Conservation (phyloP, 768 basidiomycete species). For the Termitomyces sp. region DNA sequence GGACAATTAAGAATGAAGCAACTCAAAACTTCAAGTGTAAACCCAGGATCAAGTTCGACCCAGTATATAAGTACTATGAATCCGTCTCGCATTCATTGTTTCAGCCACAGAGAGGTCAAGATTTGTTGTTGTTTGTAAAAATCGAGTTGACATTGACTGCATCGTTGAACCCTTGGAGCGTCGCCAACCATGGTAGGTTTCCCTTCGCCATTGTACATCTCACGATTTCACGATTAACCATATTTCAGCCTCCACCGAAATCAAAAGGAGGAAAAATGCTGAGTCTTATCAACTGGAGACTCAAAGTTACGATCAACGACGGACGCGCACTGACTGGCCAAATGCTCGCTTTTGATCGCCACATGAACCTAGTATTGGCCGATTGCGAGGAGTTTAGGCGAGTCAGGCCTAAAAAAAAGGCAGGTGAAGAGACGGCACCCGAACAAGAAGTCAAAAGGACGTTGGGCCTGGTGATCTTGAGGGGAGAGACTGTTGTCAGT, state of each 20-base stretch:
- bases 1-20: neutral
- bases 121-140: slow-evolving; percentile 24
- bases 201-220: neutral
- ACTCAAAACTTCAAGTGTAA: neutral
- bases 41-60: neutral
- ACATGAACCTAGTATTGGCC: slow-evolving; percentile 98
- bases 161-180: slow-evolving; percentile 13
- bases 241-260: slow-evolving; percentile 83
- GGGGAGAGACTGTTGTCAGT: slow-evolving; percentile 95
- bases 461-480: slow-evolving; percentile 92
- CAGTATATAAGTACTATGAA: neutral
- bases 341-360: slow-evolving; percentile 99
- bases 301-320: slow-evolving; percentile 96
- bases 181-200: slow-evolving; percentile 52
- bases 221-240: slow-evolving; percentile 8
- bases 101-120: slow-evolving; percentile 6
- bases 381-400: slow-evolving; percentile 98
- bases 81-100: neutral
- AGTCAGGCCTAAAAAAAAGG: slow-evolving; percentile 88
- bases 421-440: slow-evolving; percentile 68
- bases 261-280: slow-evolving; percentile 99
- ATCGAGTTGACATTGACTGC: slow-evolving; percentile 7
- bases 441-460: slow-evolving; percentile 95
- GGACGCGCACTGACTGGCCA: slow-evolving; percentile 93
- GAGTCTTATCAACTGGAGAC: slow-evolving; percentile 93